Percentiles rank a stretch among this genome's conserved stretches.
Conservation (phyloP, 2,329 filamentous ascomycete species). For the Neodidymelliopsis sp. region DNA sequence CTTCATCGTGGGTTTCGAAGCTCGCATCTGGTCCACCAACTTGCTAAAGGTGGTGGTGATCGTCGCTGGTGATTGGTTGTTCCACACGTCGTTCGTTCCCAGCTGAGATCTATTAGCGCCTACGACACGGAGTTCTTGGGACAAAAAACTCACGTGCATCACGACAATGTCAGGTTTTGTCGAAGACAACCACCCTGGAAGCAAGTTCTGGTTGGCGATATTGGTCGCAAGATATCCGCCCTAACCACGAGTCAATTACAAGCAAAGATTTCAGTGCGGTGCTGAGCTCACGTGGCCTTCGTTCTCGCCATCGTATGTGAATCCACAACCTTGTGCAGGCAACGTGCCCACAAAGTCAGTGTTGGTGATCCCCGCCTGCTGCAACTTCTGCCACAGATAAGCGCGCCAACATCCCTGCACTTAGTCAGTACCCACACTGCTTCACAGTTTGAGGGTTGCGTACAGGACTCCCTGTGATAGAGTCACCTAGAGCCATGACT, state of each 20-base stretch:
- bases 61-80: slow-evolving; percentile 31
- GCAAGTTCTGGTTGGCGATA: no score
- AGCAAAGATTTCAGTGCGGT: no score
- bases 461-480: slow-evolving; percentile 31
- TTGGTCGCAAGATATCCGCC: no score
- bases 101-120: no score
- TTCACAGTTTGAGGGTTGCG: neutral
- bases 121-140: no score
- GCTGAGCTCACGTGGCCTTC: slow-evolving; percentile 50
- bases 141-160: no score
- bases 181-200: no score
- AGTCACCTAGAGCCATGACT: slow-evolving; percentile 39
- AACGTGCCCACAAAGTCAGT: slow-evolving; percentile 41
- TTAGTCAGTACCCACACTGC: slow-evolving; percentile 7
- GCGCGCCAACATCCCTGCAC: slow-evolving; percentile 41
- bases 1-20: slow-evolving; percentile 48
- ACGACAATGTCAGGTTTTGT: no score
- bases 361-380: slow-evolving; percentile 29
- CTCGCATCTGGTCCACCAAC: slow-evolving; percentile 53
- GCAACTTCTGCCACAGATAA: slow-evolving; percentile 34
- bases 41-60: slow-evolving; percentile 46
- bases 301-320: slow-evolving; percentile 53
- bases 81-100: slow-evolving; percentile 52
- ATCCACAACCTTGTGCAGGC: slow-evolving; percentile 47
- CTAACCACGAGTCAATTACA: no score